Conservation (phyloP, 73 alveolate genomes). For the Uronychia setigera region DNA sequence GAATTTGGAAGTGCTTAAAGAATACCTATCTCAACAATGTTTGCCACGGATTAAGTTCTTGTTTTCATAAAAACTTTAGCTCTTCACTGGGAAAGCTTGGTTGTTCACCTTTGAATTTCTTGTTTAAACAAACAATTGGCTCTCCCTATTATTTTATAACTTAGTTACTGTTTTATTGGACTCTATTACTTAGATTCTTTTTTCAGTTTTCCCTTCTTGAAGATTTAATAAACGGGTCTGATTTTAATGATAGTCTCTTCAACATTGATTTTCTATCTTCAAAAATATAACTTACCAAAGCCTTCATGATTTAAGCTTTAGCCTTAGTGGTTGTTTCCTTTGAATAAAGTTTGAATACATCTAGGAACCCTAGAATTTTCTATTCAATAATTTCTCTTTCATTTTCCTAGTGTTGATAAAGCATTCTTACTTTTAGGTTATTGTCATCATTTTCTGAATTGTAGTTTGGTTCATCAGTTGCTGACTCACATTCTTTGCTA, state of each 20-base stretch:
- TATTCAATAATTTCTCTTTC: background rate
- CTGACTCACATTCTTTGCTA: constrained; percentile 9
- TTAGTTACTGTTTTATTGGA: background rate
- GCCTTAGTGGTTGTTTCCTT: background rate
- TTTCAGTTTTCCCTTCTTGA: background rate
- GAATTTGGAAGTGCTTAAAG: background rate
- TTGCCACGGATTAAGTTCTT: background rate
- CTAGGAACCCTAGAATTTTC: background rate
- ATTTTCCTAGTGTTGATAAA: background rate
- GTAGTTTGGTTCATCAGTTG: constrained; percentile 10
- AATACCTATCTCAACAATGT: background rate
- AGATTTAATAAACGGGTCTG: background rate
- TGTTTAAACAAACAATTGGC: background rate
- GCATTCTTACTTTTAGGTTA: background rate
- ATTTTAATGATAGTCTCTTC: background rate
- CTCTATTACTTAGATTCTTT: background rate
- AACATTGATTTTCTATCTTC: background rate
- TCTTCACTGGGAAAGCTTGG: background rate
- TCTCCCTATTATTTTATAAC: background rate
- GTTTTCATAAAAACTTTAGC: background rate
- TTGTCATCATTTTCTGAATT: constrained; percentile 16
- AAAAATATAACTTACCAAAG: background rate
- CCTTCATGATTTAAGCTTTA: background rate
- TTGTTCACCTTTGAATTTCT: background rate
- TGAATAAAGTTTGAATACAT: background rate